Evolutionary conservation across 306 rosid species (phyloP), one percentile per base, ranked within the genome.

Genomic region (Medicago arabica): DNA sequence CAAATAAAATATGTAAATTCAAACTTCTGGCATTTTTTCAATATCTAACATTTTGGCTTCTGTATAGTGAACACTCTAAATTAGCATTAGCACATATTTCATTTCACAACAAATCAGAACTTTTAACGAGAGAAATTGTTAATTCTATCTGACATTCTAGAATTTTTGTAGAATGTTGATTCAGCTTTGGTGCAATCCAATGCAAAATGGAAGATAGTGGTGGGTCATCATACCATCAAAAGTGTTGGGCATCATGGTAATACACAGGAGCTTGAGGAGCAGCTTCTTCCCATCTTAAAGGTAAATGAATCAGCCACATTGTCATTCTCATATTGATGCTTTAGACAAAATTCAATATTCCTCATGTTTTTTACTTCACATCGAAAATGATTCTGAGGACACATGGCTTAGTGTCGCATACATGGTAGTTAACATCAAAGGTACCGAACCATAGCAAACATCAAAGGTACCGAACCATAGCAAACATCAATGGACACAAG

Each of bases 141-240:
- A 17, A 11, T 0, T 18, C 49, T 46, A 4, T 62, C 11, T 62
- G 7, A 67, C 39, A 19, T 67, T 58, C n/a, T 74, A 18, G 9
- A 11, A 43, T 49, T 83, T 61, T 0, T 72, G 65, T n/a, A 89
- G 93, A 84, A 89, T 40, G 76, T 85, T 57, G 80, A 87, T 80
- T 74, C 65, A 72, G 86, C 91, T 60, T 67, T 89, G 73, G 78
- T 21, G 55, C 69, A 83, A 8, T 93, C 97, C 3, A 88, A 38
- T 13, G 96, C 94, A 70, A 89, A 76, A 70, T 91, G 98, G 98
- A 93, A 87, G 80, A 62, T 93, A 13, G 97, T 89, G 75, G 84
- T 93, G 11, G 98, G 96, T 73, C 98, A 93, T 80, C 98, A 93
- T 72, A 75, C 92, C 28, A 81, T 93, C 34, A 81, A 83, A 77